These are phyloP conservation scores for Saraca asoca DNA, from an alignment of 331 rosid species.

Conservation along the genomic window DNA sequence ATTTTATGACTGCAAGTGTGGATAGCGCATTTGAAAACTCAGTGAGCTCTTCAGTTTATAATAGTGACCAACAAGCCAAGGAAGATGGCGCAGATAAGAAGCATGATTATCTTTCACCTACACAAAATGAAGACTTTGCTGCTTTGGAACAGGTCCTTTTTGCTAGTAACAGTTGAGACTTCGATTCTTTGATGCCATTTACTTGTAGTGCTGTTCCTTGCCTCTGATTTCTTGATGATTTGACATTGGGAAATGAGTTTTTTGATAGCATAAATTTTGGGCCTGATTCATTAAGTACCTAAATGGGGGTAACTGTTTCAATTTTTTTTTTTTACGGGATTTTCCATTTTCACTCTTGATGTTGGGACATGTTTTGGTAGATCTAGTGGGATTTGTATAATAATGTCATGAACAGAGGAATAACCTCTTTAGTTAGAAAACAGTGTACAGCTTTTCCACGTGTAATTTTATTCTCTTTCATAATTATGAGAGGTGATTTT, in stretches of 20 bases:
- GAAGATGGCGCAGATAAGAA: conserved; percentile 63
- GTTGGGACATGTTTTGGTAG: neutral
- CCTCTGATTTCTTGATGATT: conserved; percentile 7
- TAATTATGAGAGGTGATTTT: conserved; percentile 17
- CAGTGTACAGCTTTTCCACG: neutral
- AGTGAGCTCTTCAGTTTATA: conserved; percentile 36
- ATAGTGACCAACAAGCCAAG: conserved; percentile 40
- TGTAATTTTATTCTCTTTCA: neutral
- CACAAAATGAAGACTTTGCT: conserved; percentile 82
- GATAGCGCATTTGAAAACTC: conserved; percentile 43
- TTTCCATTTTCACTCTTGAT: conserved; percentile 9
- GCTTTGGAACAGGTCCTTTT: conserved; percentile 90
- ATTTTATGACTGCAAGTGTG: conserved; percentile 40
- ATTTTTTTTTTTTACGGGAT: conserved; percentile 4
- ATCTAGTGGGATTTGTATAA: conserved; percentile 9
- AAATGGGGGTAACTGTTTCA: neutral
- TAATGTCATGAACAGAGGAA: conserved; percentile 1
- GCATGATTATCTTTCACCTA: conserved; percentile 53
- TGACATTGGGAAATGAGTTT: conserved; percentile 15
- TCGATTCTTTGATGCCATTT: conserved; percentile 24
- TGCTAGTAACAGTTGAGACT: conserved; percentile 28
- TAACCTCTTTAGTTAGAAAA: conserved; percentile 1
- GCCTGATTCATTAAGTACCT: conserved; percentile 15
- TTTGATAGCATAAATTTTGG: neutral
- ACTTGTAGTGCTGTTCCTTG: conserved; percentile 26